Evolutionary conservation across 176 grass and related monocot genomes (phyloP).

Genomic region (Calamus simplicifolius): DNA sequence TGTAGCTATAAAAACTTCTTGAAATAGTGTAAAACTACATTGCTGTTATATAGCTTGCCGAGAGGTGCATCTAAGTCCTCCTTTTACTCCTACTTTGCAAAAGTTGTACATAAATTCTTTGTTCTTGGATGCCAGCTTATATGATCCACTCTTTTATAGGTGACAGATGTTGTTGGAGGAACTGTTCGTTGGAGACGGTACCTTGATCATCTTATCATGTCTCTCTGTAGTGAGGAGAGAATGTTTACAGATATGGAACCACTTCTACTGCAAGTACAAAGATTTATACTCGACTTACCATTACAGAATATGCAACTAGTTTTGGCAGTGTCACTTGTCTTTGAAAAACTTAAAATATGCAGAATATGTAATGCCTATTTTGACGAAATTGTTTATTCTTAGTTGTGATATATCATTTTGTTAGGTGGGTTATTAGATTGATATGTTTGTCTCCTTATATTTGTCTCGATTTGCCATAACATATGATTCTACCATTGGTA

Average conservation of each 20-base stretch:
- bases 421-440: constrained; percentile 1
- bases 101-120: neutral
- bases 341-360: too few relatives aligned
- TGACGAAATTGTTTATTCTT: too few relatives aligned
- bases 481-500: too few relatives aligned
- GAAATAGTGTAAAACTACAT: too few relatives aligned
- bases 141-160: constrained; percentile 35
- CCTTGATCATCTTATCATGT: constrained; percentile 93
- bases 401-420: neutral
- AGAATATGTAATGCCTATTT: too few relatives aligned
- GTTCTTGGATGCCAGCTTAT: constrained; percentile 7
- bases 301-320: too few relatives aligned
- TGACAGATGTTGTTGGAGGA: constrained; percentile 76
- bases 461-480: too few relatives aligned
- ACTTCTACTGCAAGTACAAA: constrained; percentile 67
- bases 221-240: constrained; percentile 65
- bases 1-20: too few relatives aligned
- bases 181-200: constrained; percentile 81
- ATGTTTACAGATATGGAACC: constrained; percentile 87
- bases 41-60: too few relatives aligned
- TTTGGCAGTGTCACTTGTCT: too few relatives aligned
- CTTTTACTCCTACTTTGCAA: neutral
- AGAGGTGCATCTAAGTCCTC: too few relatives aligned
- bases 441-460: neutral
- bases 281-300: too few relatives aligned